These are phyloP conservation scores for Solanum ossicruentum DNA, from an alignment of 257 asterid species.

Conservation along the genomic window DNA sequence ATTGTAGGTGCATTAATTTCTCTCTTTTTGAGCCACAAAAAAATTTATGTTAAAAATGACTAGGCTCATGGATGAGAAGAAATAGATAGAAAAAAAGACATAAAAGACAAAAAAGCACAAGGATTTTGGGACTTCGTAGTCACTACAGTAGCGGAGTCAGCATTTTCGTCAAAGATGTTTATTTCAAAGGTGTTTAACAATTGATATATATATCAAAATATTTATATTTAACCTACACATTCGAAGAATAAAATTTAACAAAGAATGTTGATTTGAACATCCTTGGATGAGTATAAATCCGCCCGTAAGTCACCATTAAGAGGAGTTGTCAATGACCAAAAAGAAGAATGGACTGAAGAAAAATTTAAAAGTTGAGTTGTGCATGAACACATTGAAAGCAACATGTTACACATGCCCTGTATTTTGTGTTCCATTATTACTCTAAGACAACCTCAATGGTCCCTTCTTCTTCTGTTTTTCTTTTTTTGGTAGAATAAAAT, in stretches of 20 bases:
- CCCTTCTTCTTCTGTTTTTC: neutral
- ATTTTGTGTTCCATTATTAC: slow-evolving; percentile 1
- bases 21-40: neutral
- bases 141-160: no score
- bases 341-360: neutral
- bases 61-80: neutral
- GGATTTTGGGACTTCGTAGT: neutral
- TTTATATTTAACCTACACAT: no score
- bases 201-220: no score
- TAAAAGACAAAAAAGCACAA: neutral
- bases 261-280: no score
- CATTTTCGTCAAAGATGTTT: no score
- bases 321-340: neutral
- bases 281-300: no score
- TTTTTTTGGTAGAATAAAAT: neutral
- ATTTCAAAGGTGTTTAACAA: no score
- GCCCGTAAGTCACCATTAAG: neutral
- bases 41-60: neutral
- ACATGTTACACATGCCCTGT: slow-evolving; percentile 8
- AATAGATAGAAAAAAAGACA: neutral
- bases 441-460: slow-evolving; percentile 1
- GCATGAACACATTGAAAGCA: slow-evolving; percentile 22
- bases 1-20: no score
- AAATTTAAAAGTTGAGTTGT: slow-evolving; percentile 1
- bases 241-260: no score